Conservation (phyloP, 2,329 filamentous ascomycete species). For the Ambrosiella cleistominuta region DNA sequence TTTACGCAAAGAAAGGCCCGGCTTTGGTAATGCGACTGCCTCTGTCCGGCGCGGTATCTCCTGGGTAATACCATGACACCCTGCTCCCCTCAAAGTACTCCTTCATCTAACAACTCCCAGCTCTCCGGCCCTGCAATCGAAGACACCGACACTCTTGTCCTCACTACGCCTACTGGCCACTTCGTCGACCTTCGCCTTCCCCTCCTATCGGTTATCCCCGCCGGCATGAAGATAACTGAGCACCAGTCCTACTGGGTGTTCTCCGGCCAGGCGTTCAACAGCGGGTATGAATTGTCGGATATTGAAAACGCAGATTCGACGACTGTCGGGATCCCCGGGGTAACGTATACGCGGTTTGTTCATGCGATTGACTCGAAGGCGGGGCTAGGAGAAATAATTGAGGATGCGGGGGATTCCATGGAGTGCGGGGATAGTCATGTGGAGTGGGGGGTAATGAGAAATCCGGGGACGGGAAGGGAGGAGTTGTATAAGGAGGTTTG, state of each 20-base stretch:
- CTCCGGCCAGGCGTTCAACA: background rate
- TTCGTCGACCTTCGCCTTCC: conserved; percentile 46
- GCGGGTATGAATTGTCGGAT: background rate
- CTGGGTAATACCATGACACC: conserved; percentile 4
- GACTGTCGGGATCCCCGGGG: background rate
- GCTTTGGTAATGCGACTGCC: background rate
- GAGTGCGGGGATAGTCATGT: conserved; percentile 25
- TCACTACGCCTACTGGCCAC: conserved; percentile 37
- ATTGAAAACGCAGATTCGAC: background rate
- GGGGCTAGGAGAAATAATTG: conserved; percentile 14
- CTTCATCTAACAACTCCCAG: background rate
- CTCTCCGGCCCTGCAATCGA: conserved; percentile 2
- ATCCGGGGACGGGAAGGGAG: conserved; percentile 33
- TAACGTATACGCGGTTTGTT: conserved; percentile 29
- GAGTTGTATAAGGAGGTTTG: conserved; percentile 51
- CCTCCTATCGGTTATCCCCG: background rate
- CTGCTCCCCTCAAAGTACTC: background rate
- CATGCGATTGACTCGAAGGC: conserved; percentile 43
- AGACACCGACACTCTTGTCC: conserved; percentile 32
- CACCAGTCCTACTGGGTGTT: conserved; percentile 7
- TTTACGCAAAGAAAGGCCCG: background rate
- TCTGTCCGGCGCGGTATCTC: conserved; percentile 7
- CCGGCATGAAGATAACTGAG: background rate
- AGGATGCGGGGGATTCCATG: conserved; percentile 41
- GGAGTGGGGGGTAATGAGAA: conserved; percentile 42